Evolutionary conservation across 2,329 filamentous ascomycete genomes (phyloP).

Genomic region (Ophiosphaerella korrae): DNA sequence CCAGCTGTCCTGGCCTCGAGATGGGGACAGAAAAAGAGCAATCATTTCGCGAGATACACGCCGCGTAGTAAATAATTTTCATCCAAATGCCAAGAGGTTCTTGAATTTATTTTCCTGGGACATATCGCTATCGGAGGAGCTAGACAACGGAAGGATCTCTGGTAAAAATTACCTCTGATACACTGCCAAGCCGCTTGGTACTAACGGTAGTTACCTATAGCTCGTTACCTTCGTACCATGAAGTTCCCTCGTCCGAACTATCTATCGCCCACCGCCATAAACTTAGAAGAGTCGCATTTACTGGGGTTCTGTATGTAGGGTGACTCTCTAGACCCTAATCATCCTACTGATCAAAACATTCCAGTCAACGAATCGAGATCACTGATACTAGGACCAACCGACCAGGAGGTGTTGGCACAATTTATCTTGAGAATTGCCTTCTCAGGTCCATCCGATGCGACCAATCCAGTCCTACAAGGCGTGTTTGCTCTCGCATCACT

Average conservation of each 20-base stretch:
- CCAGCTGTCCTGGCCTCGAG: constrained; percentile 55
- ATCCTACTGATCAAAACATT: constrained; percentile 6
- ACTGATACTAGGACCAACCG: constrained; percentile 16
- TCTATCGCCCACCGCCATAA: constrained; percentile 10
- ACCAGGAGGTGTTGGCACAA: constrained; percentile 10
- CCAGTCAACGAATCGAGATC: constrained; percentile 19
- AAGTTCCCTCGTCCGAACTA: constrained; percentile 9
- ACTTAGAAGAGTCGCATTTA: constrained; percentile 12
- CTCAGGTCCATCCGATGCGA: constrained; percentile 11
- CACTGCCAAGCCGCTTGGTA: constrained; percentile 3
- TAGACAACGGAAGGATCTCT: constrained; percentile 6
- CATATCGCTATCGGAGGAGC: constrained; percentile 7
- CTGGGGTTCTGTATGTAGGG: constrained; percentile 14
- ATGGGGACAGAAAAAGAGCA: constrained; percentile 35
- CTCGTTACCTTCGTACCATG: constrained; percentile 13
- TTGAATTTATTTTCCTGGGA: constrained; percentile 14
- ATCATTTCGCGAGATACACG: no score
- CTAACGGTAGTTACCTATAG: constrained; percentile 10
- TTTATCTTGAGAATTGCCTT: constrained; percentile 17
- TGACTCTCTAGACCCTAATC: neutral
- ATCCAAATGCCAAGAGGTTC: constrained; percentile 7
- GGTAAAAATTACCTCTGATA: constrained; percentile 4
- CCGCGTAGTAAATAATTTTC: neutral
- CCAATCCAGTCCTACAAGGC: constrained; percentile 16
- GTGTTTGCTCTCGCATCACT: constrained; percentile 18